Evolutionary conservation across 2,329 filamentous ascomycete species (phyloP).

Genomic region (Didymella arachidicola): DNA sequence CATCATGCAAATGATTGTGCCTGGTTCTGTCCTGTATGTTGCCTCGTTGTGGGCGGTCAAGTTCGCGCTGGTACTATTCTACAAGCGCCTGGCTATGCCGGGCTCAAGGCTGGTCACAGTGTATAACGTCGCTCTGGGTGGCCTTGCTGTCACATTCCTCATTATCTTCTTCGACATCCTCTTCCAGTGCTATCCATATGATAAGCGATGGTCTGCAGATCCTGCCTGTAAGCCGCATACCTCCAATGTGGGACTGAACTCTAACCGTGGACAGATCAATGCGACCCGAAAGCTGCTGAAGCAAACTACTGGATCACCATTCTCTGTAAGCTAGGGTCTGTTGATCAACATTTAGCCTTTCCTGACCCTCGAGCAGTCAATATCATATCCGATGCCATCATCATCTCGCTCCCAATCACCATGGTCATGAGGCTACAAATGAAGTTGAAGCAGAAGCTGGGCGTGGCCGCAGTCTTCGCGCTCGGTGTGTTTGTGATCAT

Average conservation of each 20-base stretch:
- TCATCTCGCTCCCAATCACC: constrained; percentile 32
- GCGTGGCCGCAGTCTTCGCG: constrained; percentile 33
- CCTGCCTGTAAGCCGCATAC: constrained; percentile 24
- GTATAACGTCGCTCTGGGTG: constrained; percentile 49
- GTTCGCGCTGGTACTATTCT: constrained; percentile 53
- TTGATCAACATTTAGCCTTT: background rate
- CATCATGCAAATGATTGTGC: constrained; percentile 50
- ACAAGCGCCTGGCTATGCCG: constrained; percentile 51
- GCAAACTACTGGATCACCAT: constrained; percentile 37
- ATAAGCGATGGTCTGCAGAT: constrained; percentile 35
- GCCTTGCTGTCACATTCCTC: constrained; percentile 42
- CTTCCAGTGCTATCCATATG: constrained; percentile 52
- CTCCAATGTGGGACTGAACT: background rate
- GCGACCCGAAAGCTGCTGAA: constrained; percentile 26
- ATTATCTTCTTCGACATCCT: constrained; percentile 53
- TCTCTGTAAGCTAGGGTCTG: constrained; percentile 21
- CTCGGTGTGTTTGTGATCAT: constrained; percentile 36
- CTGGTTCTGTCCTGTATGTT: constrained; percentile 53
- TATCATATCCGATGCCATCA: constrained; percentile 32
- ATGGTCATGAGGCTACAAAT: constrained; percentile 36
- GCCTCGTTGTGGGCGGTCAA: constrained; percentile 55
- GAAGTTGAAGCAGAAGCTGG: constrained; percentile 35
- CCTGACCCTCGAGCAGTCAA: constrained; percentile 24
- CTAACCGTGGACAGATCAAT: constrained; percentile 31
- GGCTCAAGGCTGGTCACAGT: constrained; percentile 49